Conservation (phyloP, 2,329 filamentous ascomycete species). For the Emergomyces orientalis region DNA sequence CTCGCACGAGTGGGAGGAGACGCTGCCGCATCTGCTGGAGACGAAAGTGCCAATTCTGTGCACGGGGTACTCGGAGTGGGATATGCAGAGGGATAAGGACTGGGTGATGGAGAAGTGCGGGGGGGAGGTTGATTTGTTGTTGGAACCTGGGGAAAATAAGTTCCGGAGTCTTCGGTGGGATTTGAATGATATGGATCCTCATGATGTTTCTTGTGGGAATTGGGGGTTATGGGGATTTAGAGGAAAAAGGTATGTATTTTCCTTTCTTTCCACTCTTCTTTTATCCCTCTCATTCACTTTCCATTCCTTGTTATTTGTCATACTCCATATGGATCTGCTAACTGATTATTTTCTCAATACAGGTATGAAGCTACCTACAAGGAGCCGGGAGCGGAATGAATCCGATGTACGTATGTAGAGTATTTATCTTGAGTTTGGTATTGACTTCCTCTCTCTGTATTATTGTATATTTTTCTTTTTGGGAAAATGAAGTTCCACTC, state of each 20-base stretch:
- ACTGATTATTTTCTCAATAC: conserved; percentile 9
- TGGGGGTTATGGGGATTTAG: conserved; percentile 97
- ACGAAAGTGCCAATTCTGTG: conserved; percentile 92
- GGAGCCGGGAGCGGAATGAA: conserved; percentile 13
- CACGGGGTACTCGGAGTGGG: conserved; percentile 91
- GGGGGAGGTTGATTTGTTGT: conserved; percentile 83
- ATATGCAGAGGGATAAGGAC: conserved; percentile 85
- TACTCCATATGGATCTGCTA: not conserved
- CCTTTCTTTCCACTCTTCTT: not conserved
- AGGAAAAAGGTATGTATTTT: conserved; percentile 69
- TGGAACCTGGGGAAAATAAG: conserved; percentile 86
- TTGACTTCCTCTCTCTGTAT: conserved; percentile 3
- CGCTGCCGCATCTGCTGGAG: conserved; percentile 78
- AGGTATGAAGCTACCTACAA: conserved; percentile 35
- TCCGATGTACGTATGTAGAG: not conserved
- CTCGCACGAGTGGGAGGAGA: conserved; percentile 88
- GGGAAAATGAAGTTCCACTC: not conserved
- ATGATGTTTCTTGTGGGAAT: conserved; percentile 90
- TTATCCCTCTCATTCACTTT: not conserved
- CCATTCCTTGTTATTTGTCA: not conserved
- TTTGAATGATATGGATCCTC: conserved; percentile 86
- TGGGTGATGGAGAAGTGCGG: conserved; percentile 79
- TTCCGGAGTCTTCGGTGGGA: conserved; percentile 96
- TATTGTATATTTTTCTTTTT: conserved; percentile 3
- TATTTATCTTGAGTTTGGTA: not conserved